Conservation (phyloP, 176 grass and related monocot species). For the Eremochloa ophiuroides region DNA sequence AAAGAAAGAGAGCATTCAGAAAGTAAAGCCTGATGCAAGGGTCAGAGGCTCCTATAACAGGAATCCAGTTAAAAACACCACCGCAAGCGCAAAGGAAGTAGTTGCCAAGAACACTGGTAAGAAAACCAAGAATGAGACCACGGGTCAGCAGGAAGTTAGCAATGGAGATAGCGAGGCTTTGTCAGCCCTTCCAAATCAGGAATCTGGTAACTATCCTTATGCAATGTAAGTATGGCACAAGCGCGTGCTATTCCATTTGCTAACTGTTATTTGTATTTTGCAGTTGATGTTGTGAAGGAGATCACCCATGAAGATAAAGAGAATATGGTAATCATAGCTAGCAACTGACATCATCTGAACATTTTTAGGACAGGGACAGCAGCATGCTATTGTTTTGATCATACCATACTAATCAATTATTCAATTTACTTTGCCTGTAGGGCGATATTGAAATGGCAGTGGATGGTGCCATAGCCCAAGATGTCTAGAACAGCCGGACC, state of each 20-base stretch:
- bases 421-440: constrained; percentile 31
- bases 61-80: constrained; percentile 14
- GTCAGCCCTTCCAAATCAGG: constrained; percentile 2
- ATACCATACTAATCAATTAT: neutral
- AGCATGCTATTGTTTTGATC: neutral
- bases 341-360: neutral
- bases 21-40: constrained; percentile 37
- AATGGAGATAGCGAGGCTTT: neutral
- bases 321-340: constrained; percentile 61
- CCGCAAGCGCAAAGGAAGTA: constrained; percentile 42
- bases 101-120: constrained; percentile 29
- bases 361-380: neutral
- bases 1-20: constrained; percentile 47
- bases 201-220: constrained; percentile 48
- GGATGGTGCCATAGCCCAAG: constrained; percentile 32
- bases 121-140: constrained; percentile 51
- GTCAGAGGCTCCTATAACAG: constrained; percentile 47
- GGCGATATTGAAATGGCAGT: constrained; percentile 28
- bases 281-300: constrained; percentile 43
- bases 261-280: neutral
- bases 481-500: constrained; percentile 26
- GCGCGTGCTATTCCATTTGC: neutral
- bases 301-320: constrained; percentile 64
- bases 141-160: constrained; percentile 33
- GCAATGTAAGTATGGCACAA: neutral